A percentile compares a stretch with the other conserved stretches of the same genome.
phyloP scores from a whole-genome alignment of 257 asterid species.

The Nicotiana attenuata region DNA sequence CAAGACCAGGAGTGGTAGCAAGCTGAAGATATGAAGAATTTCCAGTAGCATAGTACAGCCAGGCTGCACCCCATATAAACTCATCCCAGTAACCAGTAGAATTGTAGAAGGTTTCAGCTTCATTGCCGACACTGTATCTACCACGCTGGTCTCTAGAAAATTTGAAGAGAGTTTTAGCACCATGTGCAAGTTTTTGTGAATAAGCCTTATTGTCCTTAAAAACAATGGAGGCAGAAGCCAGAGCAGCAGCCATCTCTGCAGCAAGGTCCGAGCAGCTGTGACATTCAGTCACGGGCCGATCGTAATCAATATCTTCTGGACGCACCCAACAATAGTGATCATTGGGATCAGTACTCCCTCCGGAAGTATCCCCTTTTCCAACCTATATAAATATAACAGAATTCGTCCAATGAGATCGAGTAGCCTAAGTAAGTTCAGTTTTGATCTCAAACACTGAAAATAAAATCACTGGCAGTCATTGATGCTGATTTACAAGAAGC shows the following conservation, averaged over 20 bases:
- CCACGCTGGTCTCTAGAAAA: constrained; percentile 87
- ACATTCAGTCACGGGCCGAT: constrained; percentile 57
- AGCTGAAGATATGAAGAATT: constrained; percentile 75
- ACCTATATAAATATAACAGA: constrained; percentile 43
- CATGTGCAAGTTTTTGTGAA: constrained; percentile 90
- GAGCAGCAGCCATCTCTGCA: constrained; percentile 95
- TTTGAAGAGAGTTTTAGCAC: constrained; percentile 79
- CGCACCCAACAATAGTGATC: constrained; percentile 97
- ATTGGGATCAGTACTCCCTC: constrained; percentile 44
- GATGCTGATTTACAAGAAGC: not conserved
- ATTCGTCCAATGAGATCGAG: not conserved
- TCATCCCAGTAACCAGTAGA: constrained; percentile 85
- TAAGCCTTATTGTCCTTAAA: constrained; percentile 87
- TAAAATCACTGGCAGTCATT: not conserved
- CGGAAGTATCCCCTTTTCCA: constrained; percentile 73
- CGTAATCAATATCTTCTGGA: constrained; percentile 88
- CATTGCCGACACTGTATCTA: constrained; percentile 65
- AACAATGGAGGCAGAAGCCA: constrained; percentile 95
- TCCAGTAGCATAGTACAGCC: constrained; percentile 97
- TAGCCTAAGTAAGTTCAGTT: not conserved
- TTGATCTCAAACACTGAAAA: not conserved
- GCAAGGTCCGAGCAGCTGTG: constrained; percentile 83
- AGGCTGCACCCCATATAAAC: constrained; percentile 87
- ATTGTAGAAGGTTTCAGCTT: constrained; percentile 65
- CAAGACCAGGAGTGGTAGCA: constrained; percentile 73